Evolutionary conservation across 169 alveolate genomes (phyloP), one percentile per base, ranked within the genome.

Genomic region (Plasmodium coatneyi): DNA sequence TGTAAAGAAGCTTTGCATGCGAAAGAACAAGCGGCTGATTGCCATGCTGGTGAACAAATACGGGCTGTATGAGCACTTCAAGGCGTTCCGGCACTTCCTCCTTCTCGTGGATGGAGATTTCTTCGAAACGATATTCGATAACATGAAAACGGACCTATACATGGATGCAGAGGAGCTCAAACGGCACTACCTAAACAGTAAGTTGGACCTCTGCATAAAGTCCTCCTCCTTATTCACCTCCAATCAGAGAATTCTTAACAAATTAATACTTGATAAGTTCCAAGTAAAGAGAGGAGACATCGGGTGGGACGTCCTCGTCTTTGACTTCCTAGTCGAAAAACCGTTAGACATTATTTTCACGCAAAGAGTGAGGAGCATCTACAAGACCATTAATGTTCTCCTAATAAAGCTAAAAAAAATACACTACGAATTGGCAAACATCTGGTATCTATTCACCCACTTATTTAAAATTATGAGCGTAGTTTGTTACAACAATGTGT

Each of bases 131-230:
- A 79, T 89, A 19, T 89, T 89, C 79, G 94, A 89, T 12, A 89
- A 60, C 30, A 89, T 89, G 94, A 89, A 89, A 25, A 79, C 82
- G 12, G 94, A 89, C 32, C 82, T 89, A n/a, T 89, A 89, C 25
- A 89, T 89, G 94, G 81, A 89, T 72, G 94, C 90, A 41, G 94
- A 89, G 41, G 94, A 89, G 46, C 71, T 89, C 22, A 89, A 89
- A 70, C 60, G 90, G 56, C 89, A 89, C 79, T 80, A 89, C 39
- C 54, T 89, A 12, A 79, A 89, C 34, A 89, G 60, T 49, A 89
- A 89, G 49, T 28, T 89, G 46, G 94, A 89, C 10, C 25, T 89
- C 32, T 89, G 94, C 30, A 66, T 89, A 39, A 89, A 89, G 34
- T 89, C 94, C 2, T 78, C 94, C 19, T 79, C 94, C 0, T n/a